Conservation (phyloP, 164 flowering plant species). For the Macadamia tetraphylla region DNA sequence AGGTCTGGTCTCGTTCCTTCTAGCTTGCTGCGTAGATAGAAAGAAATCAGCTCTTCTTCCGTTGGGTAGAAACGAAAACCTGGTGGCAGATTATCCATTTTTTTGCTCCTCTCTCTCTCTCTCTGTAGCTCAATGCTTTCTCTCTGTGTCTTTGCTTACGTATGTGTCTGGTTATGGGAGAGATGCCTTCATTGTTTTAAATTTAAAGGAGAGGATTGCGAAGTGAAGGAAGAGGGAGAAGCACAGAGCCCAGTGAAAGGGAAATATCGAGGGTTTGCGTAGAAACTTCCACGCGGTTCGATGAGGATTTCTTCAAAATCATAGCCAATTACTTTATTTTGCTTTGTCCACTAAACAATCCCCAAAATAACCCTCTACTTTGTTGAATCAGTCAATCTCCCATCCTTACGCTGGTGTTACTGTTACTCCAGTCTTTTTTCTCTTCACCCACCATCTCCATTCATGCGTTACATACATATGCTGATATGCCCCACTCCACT, state of each 20-base stretch:
- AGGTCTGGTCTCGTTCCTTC: conserved; percentile 21
- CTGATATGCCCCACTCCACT: too few relatives aligned
- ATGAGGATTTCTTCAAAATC: neutral
- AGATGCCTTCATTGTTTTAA: neutral
- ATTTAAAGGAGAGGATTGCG: neutral
- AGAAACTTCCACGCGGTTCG: neutral
- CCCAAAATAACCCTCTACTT: neutral
- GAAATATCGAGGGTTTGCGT: neutral
- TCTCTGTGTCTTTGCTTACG: neutral
- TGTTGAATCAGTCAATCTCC: neutral
- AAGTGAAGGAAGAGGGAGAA: neutral
- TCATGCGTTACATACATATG: too few relatives aligned
- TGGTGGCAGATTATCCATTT: conserved; percentile 2
- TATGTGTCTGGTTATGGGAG: too few relatives aligned
- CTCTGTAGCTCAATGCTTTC: too few relatives aligned
- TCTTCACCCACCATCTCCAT: neutral
- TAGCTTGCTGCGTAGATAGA: conserved; percentile 46
- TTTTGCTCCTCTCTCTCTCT: neutral
- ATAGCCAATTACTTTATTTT: too few relatives aligned
- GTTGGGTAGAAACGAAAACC: conserved; percentile 68
- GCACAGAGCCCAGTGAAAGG: neutral
- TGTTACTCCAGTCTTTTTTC: neutral
- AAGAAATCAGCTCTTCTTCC: conserved; percentile 52
- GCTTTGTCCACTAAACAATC: too few relatives aligned
- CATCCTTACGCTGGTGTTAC: neutral